A percentile compares a stretch with the other conserved stretches of the same genome.
Evolutionary conservation across 176 grass and related monocot species (phyloP).

Genomic region (Triticum dicoccoides): DNA sequence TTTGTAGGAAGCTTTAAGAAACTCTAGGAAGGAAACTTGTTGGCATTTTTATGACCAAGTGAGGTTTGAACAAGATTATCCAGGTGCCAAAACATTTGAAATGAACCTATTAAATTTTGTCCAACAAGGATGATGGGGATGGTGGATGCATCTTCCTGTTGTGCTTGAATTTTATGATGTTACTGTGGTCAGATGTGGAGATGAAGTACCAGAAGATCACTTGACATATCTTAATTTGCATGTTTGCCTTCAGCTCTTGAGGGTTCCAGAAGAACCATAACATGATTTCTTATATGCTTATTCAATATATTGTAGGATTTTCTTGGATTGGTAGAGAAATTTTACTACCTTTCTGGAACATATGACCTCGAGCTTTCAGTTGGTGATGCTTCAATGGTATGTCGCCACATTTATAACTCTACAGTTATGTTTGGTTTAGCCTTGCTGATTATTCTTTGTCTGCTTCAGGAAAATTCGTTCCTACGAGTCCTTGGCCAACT

Average conservation of each 20-base stretch:
- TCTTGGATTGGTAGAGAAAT: slow-evolving; percentile 85
- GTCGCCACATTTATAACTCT: background rate
- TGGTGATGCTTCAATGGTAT: slow-evolving; percentile 93
- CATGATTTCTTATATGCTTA: slow-evolving; percentile 2
- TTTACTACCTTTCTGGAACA: slow-evolving; percentile 95
- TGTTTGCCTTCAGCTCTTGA: background rate
- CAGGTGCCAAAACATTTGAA: background rate
- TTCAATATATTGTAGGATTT: slow-evolving; percentile 62
- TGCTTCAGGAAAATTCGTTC: slow-evolving; percentile 85
- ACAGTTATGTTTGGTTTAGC: background rate
- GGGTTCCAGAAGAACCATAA: background rate
- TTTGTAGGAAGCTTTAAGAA: background rate
- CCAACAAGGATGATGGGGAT: background rate
- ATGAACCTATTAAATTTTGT: slow-evolving; percentile 4
- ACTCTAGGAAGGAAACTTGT: background rate
- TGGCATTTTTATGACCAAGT: background rate
- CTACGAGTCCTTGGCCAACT: slow-evolving; percentile 60
- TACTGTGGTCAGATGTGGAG: background rate
- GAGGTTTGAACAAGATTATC: background rate
- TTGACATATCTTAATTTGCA: background rate
- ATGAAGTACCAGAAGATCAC: background rate
- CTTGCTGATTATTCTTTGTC: slow-evolving; percentile 11
- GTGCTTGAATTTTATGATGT: background rate
- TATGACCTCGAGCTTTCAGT: slow-evolving; percentile 85
- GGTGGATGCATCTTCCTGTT: background rate